Percentiles rank a stretch among this genome's conserved stretches.
phyloP scores from a whole-genome alignment of 371 early-diverging fungal species.

The Racocetra persica region DNA sequence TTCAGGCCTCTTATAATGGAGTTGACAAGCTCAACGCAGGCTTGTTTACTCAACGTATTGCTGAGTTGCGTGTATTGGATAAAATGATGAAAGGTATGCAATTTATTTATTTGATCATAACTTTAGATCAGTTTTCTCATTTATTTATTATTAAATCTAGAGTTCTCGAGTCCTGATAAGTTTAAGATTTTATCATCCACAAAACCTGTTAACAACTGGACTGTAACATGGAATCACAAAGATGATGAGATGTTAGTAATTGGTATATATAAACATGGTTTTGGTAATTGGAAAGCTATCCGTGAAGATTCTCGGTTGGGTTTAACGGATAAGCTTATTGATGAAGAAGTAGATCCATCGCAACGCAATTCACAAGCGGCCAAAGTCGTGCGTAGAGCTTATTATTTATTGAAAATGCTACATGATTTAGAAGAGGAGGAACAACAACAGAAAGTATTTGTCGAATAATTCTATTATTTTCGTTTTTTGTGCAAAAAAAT shows the following conservation, averaged over 20 bases:
- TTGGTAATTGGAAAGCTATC: slow-evolving; percentile 92
- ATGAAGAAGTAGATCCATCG: slow-evolving; percentile 51
- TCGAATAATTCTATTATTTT: neutral
- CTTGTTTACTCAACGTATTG: slow-evolving; percentile 70
- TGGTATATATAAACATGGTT: slow-evolving; percentile 93
- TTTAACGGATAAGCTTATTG: slow-evolving; percentile 74
- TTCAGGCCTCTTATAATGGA: slow-evolving; percentile 79
- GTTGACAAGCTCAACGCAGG: slow-evolving; percentile 87
- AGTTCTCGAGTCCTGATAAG: slow-evolving; percentile 48
- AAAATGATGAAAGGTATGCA: slow-evolving; percentile 44
- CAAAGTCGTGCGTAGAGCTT: slow-evolving; percentile 79
- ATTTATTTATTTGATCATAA: slow-evolving; percentile 2
- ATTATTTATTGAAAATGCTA: slow-evolving; percentile 86
- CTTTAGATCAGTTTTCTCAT: neutral
- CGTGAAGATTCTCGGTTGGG: slow-evolving; percentile 80
- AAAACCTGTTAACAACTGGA: slow-evolving; percentile 90
- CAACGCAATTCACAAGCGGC: slow-evolving; percentile 44
- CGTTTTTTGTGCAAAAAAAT: no score
- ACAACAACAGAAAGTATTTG: neutral
- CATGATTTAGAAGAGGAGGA: slow-evolving; percentile 55
- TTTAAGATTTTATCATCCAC: slow-evolving; percentile 61
- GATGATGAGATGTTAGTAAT: slow-evolving; percentile 97
- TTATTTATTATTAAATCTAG: slow-evolving; percentile 30
- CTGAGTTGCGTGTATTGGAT: slow-evolving; percentile 55
- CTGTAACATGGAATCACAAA: slow-evolving; percentile 84